These are phyloP conservation scores for Vigna hirtella DNA, from an alignment of 306 rosid species.

Conservation along the genomic window DNA sequence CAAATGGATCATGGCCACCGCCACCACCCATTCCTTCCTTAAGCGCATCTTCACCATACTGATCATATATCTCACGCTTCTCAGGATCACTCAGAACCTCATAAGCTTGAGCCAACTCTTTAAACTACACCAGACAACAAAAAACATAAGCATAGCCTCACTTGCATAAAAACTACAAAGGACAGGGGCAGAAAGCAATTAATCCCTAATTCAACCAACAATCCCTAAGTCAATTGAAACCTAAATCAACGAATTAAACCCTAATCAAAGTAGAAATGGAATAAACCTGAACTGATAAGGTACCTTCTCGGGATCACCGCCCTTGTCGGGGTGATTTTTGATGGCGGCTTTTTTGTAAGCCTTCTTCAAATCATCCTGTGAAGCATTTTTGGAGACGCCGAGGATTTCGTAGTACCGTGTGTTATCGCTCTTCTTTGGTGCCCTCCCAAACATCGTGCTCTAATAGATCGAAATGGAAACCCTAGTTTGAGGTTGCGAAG, in stretches of 20 bases:
- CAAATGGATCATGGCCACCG: slow-evolving; percentile 94
- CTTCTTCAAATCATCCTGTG: slow-evolving; percentile 87
- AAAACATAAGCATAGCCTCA: not conserved
- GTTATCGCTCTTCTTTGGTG: slow-evolving; percentile 77
- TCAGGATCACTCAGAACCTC: slow-evolving; percentile 95
- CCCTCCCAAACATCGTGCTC: slow-evolving; percentile 72
- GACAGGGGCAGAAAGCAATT: not conserved
- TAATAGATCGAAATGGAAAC: slow-evolving; percentile 12
- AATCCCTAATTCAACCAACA: not conserved
- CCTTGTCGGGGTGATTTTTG: slow-evolving; percentile 93
- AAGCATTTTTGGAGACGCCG: slow-evolving; percentile 79
- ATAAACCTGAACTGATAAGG: not conserved
- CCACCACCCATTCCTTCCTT: slow-evolving; percentile 99
- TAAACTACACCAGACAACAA: slow-evolving; percentile 58
- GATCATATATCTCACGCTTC: slow-evolving; percentile 93
- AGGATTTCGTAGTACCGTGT: slow-evolving; percentile 74
- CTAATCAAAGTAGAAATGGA: not conserved
- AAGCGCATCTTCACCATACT: slow-evolving; percentile 93
- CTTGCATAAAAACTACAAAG: not conserved
- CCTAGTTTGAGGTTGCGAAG: not conserved
- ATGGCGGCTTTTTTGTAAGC: slow-evolving; percentile 94
- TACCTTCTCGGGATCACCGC: slow-evolving; percentile 96
- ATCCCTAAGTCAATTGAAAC: not conserved
- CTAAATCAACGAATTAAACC: not conserved
- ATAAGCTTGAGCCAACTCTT: slow-evolving; percentile 94